Evolutionary conservation across 2,329 filamentous ascomycete species (phyloP).

Genomic region (Penicillium frequentans): DNA sequence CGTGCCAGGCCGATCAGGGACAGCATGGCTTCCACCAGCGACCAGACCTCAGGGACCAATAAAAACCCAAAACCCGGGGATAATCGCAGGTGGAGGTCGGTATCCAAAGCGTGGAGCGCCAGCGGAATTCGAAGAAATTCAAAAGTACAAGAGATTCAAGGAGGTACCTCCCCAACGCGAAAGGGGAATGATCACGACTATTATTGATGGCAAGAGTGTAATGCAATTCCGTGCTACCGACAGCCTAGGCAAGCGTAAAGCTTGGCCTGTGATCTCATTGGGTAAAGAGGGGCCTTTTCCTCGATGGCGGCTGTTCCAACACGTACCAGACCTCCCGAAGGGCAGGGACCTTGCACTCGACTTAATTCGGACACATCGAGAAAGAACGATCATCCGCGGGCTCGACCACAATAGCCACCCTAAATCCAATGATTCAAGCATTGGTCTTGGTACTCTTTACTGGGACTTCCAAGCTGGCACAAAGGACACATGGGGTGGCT

Average conservation of each 20-base stretch:
- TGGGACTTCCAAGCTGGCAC: slow-evolving; percentile 24
- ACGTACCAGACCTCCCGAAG: background rate
- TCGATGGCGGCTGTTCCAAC: slow-evolving; percentile 9
- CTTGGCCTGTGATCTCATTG: slow-evolving; percentile 7
- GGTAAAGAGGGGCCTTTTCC: slow-evolving; percentile 13
- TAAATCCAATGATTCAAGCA: slow-evolving; percentile 1
- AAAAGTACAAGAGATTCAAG: background rate
- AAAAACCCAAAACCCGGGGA: background rate
- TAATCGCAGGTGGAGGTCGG: background rate
- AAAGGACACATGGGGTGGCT: background rate
- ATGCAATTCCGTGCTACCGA: background rate
- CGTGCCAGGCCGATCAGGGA: background rate
- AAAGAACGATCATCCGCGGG: slow-evolving; percentile 4
- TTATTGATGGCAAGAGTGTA: background rate
- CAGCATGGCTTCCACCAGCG: background rate
- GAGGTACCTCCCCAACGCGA: background rate
- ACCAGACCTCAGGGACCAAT: background rate
- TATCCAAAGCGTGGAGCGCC: background rate
- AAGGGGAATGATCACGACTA: background rate
- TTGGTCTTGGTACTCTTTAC: slow-evolving; percentile 10
- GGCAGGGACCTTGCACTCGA: slow-evolving; percentile 1
- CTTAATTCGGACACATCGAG: slow-evolving; percentile 9
- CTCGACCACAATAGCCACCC: background rate
- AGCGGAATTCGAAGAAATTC: background rate
- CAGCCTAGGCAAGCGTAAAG: background rate